A percentile compares a stretch with the other conserved stretches of the same genome.
These are phyloP conservation scores for Wickerhamomyces rabaulensis DNA, from an alignment of 805 yeast species.

Conservation along the genomic window DNA sequence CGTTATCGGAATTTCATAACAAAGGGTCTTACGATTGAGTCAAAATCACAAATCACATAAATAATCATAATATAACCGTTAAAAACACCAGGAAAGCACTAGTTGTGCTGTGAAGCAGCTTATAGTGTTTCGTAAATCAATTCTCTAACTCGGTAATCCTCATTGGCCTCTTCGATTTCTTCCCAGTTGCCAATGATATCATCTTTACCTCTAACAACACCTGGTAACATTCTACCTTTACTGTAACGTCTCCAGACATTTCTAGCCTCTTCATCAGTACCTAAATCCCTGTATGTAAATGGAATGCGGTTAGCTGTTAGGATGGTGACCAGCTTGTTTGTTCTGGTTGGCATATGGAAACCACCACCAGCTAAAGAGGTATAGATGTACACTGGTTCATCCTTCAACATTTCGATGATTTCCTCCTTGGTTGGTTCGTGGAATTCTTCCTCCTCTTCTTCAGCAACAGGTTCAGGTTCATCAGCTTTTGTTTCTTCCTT, in stretches of 20 bases:
- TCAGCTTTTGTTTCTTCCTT: neutral
- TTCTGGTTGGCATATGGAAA: constrained; percentile 69
- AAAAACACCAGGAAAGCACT: neutral
- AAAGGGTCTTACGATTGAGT: neutral
- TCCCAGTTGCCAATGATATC: constrained; percentile 82
- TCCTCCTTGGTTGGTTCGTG: constrained; percentile 26
- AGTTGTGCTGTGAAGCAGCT: neutral
- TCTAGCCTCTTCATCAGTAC: constrained; percentile 84
- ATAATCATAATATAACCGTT: neutral
- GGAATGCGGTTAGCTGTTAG: constrained; percentile 67
- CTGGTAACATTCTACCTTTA: constrained; percentile 74
- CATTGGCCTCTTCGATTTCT: constrained; percentile 83
- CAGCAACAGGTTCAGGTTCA: neutral
- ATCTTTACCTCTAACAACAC: constrained; percentile 76
- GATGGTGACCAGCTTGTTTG: constrained; percentile 71
- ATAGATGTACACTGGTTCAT: constrained; percentile 66
- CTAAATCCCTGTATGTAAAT: constrained; percentile 69
- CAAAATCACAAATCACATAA: neutral
- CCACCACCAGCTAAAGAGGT: constrained; percentile 88
- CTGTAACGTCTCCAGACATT: constrained; percentile 75
- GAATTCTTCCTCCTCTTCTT: constrained; percentile 14
- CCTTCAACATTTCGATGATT: constrained; percentile 22
- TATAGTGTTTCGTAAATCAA: constrained; percentile 60
- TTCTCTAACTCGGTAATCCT: constrained; percentile 60
- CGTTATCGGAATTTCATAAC: too few species aligned